These are phyloP conservation scores for Myrica gale DNA, from an alignment of 306 rosid genomes.

Conservation along the genomic window DNA sequence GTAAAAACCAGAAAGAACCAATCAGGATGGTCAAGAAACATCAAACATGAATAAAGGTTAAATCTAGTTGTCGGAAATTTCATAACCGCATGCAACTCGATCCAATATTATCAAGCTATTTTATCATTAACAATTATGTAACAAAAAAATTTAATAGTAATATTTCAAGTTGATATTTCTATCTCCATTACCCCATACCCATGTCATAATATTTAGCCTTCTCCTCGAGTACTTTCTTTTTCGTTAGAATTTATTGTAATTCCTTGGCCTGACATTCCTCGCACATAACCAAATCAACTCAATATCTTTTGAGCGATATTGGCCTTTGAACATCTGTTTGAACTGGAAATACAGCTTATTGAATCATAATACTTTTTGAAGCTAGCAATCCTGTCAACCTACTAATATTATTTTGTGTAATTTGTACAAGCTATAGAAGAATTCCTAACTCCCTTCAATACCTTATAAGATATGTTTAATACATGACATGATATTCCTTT, in stretches of 20 bases:
- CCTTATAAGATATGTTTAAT: no score
- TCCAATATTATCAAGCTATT: neutral
- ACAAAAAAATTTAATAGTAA: no score
- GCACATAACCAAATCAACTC: neutral
- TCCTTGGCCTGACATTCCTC: no score
- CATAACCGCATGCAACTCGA: no score
- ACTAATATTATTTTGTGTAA: no score
- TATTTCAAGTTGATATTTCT: no score
- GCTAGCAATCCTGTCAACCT: neutral
- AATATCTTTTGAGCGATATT: neutral
- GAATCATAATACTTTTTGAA: neutral
- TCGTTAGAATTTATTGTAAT: no score
- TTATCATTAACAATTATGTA: neutral
- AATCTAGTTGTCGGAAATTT: neutral
- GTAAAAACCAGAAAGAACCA: neutral
- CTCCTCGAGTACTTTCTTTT: no score
- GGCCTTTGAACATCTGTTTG: neutral
- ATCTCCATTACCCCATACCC: no score
- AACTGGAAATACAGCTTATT: neutral
- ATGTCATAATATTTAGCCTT: no score
- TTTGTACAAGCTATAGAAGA: neutral
- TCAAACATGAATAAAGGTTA: neutral
- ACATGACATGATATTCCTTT: no score
- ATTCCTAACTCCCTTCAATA: neutral
- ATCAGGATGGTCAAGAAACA: neutral